Conservation (phyloP, 352 stramenopile species). For the Blastocystis hominis region DNA sequence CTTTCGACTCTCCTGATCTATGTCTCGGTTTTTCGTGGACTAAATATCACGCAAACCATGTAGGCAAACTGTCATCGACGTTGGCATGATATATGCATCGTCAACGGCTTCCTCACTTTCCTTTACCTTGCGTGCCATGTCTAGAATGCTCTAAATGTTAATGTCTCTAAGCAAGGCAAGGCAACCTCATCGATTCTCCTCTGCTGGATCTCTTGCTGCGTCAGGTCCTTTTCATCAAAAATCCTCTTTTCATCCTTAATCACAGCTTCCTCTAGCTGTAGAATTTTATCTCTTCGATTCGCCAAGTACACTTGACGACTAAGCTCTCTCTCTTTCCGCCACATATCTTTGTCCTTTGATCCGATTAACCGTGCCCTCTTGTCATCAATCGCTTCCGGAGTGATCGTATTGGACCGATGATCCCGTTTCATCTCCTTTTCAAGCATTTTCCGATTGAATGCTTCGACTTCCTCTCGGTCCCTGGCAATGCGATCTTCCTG, state of each 20-base stretch:
- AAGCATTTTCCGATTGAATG: slow-evolving; percentile 71
- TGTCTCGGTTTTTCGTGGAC: background rate
- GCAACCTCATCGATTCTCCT: slow-evolving; percentile 58
- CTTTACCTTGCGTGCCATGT: slow-evolving; percentile 73
- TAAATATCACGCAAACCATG: background rate
- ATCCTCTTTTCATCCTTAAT: slow-evolving; percentile 73
- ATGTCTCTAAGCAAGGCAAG: slow-evolving; percentile 64
- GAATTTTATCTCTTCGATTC: slow-evolving; percentile 90
- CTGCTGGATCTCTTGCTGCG: slow-evolving; percentile 59
- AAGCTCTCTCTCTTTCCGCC: slow-evolving; percentile 61
- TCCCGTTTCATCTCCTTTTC: slow-evolving; percentile 71
- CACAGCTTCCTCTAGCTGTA: slow-evolving; percentile 79
- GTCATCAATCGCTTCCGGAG: slow-evolving; percentile 47
- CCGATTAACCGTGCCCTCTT: slow-evolving; percentile 71
- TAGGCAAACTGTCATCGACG: background rate
- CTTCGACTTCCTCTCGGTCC: slow-evolving; percentile 67
- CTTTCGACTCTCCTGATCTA: slow-evolving; percentile 3
- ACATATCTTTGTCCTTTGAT: background rate
- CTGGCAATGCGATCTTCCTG: slow-evolving; percentile 59
- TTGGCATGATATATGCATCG: slow-evolving; percentile 56
- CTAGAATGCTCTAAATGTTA: slow-evolving; percentile 72
- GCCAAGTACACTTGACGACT: slow-evolving; percentile 89
- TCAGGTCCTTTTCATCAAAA: slow-evolving; percentile 61
- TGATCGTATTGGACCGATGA: background rate
- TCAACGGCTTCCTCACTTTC: slow-evolving; percentile 63